phyloP scores from a whole-genome alignment of 768 basidiomycete species.

The Cyathus striatus region DNA sequence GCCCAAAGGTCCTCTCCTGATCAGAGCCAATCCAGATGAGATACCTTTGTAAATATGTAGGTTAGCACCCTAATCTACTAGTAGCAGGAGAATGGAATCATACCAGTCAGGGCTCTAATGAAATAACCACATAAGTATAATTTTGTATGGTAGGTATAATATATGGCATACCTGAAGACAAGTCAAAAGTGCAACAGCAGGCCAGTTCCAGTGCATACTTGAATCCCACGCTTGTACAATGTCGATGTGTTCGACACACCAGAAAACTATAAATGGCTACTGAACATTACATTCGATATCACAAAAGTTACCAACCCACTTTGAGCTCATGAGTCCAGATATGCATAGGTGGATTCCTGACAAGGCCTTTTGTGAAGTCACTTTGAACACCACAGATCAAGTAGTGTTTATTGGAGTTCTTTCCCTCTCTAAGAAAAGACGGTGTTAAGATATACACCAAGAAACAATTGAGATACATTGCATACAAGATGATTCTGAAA shows the following conservation, averaged over 20 bases:
- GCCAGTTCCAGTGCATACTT: slow-evolving; percentile 82
- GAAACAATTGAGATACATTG: slow-evolving; percentile 7
- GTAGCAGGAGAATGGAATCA: not conserved
- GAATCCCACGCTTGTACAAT: slow-evolving; percentile 75
- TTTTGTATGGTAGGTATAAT: slow-evolving; percentile 1
- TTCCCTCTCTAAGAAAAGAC: slow-evolving; percentile 51
- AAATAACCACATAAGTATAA: slow-evolving; percentile 8
- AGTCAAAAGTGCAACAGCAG: slow-evolving; percentile 75
- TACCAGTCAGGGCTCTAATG: slow-evolving; percentile 46
- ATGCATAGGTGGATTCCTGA: slow-evolving; percentile 63
- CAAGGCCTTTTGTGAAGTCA: slow-evolving; percentile 73
- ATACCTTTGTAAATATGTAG: slow-evolving; percentile 42
- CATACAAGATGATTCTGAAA: slow-evolving; percentile 79
- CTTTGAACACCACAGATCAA: slow-evolving; percentile 83
- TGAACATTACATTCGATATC: slow-evolving; percentile 2
- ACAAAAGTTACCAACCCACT: slow-evolving; percentile 43
- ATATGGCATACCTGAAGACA: slow-evolving; percentile 62
- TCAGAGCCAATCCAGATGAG: slow-evolving; percentile 83
- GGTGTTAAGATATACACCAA: not conserved
- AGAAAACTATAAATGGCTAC: slow-evolving; percentile 46
- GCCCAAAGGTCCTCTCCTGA: slow-evolving; percentile 82
- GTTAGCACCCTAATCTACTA: slow-evolving; percentile 2
- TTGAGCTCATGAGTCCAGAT: slow-evolving; percentile 82
- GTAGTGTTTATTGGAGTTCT: slow-evolving; percentile 70
- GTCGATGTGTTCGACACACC: slow-evolving; percentile 78